Evolutionary conservation across 106 monocot species (phyloP), one percentile per base, ranked within the genome.

Genomic region (Phalaenopsis equestris): DNA sequence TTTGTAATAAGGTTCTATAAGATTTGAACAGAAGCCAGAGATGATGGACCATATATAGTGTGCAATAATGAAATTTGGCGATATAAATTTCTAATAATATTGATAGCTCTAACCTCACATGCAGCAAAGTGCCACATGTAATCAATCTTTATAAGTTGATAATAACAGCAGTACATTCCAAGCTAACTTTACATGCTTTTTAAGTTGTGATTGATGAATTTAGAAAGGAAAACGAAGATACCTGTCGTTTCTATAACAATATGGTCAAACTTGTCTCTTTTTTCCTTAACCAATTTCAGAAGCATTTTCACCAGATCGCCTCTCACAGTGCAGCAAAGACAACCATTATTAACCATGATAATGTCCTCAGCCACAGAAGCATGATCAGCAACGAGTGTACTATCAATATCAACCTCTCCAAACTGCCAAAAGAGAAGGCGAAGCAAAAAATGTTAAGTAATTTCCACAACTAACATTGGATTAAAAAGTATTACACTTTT

Each of bases 201-300:
- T n/a, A 70, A 70, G 70, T 30, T 70, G 6, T 37, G 10, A 19
- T 45, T 42, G 19, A 42, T 74, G n/a, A 17, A 1, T 74, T 6
- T 14, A 74, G 8, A 74, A 30, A 42, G 74, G 43, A 45, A 16
- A 42, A 74, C 24, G 23, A 76, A 19, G 74, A 23, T 84, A 96
- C 96, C 96, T 88, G 96, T 96, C 72, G 96, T 96, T 84, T 96
- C 96, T 55, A 96, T 90, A 72, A 96, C 85, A 83, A 96, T 96
- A 79, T 91, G 96, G 48, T 96, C 93, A 83, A 96, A 91, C 72
- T 91, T 96, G 78, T 93, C 96, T 70, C 90, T 70, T 47, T 87
- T 93, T 72, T 90, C 82, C 81, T 89, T 93, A 6, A 87, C 96
- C 86, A 96, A 80, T 84, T 96, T 80, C 75, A 96, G 64, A 78